Evolutionary conservation across 805 yeast genomes (phyloP), one percentile per base, ranked within the genome.

Genomic region (Priceomyces haplophilus): DNA sequence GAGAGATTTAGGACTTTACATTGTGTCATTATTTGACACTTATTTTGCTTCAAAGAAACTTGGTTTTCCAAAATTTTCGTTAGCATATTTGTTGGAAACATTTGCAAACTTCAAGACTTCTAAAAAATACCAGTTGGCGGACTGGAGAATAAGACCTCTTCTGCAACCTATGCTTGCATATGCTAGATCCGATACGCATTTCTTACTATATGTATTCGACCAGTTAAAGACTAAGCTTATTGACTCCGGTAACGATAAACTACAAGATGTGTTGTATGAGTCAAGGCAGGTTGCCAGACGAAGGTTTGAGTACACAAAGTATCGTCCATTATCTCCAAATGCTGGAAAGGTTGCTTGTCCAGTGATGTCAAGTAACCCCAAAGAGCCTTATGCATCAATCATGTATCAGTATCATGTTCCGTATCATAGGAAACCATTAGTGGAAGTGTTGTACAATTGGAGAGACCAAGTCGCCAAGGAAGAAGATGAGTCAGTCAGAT

Each of bases 151-250:
- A 5, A 75, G 99, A 50, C 99, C 99, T 0, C 66, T 93, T 40
- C 76, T 87, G 1, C 61, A 69, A 7, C 80, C 87, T 30, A 84
- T 93, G 90, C 63, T 72, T 46, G 78, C 83, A 12, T 93, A 93
- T 61, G 99, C 99, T 0, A 76, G 96, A 49, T 85, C 97, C 0
- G 99, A 93, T 63, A 93, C 99, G 0, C 99, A 93, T 62, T 93
- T 89, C 55, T 65, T 93, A 40, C 70, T 93, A 29, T 78, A 85
- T 60, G 85, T 93, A 12, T 93, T 74, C 63, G 91, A 88, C 55
- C 78, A 78, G 48, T 63, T 93, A 62, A 80, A 80, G 47, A 83
- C 83, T 50, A 72, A 73, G 54, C 67, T 91, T 12, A 54, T 85
- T 2, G 65, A 58, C 4, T 37, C 46, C 12, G 45, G 44, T 3